These are phyloP conservation scores for Metschnikowia cubensis DNA, from an alignment of 805 yeast species.

Conservation along the genomic window DNA sequence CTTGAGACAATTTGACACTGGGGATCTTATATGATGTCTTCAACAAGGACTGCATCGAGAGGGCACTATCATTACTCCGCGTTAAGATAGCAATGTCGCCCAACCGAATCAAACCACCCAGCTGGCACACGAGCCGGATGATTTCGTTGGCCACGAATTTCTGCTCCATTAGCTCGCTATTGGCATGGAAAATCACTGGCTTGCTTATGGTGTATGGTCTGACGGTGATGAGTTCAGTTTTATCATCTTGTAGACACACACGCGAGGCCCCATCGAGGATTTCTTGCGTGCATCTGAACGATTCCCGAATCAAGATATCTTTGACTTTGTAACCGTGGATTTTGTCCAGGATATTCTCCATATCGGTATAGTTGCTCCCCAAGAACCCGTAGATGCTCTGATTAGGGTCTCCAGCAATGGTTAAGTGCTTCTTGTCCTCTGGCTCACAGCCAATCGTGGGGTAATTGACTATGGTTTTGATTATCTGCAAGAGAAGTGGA, in stretches of 20 bases:
- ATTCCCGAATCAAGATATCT: constrained; percentile 42
- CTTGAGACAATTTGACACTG: constrained; percentile 13
- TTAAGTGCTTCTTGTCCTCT: constrained; percentile 43
- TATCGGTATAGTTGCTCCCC: constrained; percentile 44
- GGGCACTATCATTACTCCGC: constrained; percentile 14
- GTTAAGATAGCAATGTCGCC: constrained; percentile 17
- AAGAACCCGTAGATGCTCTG: constrained; percentile 69
- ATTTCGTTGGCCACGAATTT: constrained; percentile 14
- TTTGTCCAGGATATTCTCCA: constrained; percentile 21
- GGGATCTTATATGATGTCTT: constrained; percentile 9
- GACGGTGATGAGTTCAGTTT: constrained; percentile 3
- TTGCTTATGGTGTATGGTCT: constrained; percentile 3
- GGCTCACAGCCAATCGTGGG: constrained; percentile 20
- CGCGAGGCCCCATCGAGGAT: constrained; percentile 43
- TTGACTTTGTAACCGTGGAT: constrained; percentile 20
- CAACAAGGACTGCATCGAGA: constrained; percentile 12
- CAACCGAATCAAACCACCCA: constrained; percentile 16
- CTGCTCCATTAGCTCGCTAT: constrained; percentile 5
- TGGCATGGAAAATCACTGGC: constrained; percentile 9
- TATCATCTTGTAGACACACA: constrained; percentile 8
- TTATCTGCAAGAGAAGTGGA: constrained; percentile 44
- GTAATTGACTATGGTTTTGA: constrained; percentile 35
- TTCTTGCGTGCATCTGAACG: constrained; percentile 62
- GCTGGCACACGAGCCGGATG: constrained; percentile 15
- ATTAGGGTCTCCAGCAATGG: constrained; percentile 67